These are phyloP conservation scores for Candida ascalaphidarum DNA, from an alignment of 805 yeast species.

Conservation along the genomic window DNA sequence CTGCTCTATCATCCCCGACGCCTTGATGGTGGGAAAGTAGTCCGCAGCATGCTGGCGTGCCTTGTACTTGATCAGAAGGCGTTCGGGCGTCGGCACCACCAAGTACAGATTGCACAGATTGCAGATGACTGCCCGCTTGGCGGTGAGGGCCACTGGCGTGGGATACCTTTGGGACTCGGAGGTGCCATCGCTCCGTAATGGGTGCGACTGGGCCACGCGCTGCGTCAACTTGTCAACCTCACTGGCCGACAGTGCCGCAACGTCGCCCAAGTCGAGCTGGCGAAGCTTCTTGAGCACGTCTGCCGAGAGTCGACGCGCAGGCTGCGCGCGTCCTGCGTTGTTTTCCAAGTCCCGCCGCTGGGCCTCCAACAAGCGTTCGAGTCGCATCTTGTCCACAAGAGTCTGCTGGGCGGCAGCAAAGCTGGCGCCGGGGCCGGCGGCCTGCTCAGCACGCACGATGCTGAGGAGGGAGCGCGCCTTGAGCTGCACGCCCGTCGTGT, in stretches of 20 bases:
- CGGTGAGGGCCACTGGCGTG: conserved; percentile 13
- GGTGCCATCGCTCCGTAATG: conserved; percentile 3
- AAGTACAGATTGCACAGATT: conserved; percentile 18
- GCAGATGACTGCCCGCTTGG: conserved; percentile 19
- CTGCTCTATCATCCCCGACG: conserved; percentile 8
- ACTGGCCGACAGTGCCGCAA: not conserved
- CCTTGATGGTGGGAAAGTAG: conserved; percentile 18
- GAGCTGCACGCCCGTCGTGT: too few relatives aligned
- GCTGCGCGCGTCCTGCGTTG: not conserved
- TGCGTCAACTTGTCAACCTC: not conserved
- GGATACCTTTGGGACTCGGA: conserved; percentile 9
- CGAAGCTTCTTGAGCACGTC: conserved; percentile 5
- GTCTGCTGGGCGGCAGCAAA: too few relatives aligned
- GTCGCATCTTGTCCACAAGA: too few relatives aligned
- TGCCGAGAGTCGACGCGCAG: conserved; percentile 1
- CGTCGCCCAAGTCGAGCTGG: not conserved
- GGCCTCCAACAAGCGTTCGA: too few relatives aligned
- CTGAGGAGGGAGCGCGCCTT: too few relatives aligned
- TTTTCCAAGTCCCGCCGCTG: too few relatives aligned
- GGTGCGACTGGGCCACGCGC: conserved; percentile 1
- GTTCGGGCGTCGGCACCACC: conserved; percentile 16
- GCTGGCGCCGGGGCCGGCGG: too few relatives aligned
- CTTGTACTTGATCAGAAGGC: conserved; percentile 18
- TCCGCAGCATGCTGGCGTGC: conserved; percentile 26
- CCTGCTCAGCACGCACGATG: too few relatives aligned